phyloP scores from a whole-genome alignment of 2,329 filamentous ascomycete species.

The Alternaria metachromatica region DNA sequence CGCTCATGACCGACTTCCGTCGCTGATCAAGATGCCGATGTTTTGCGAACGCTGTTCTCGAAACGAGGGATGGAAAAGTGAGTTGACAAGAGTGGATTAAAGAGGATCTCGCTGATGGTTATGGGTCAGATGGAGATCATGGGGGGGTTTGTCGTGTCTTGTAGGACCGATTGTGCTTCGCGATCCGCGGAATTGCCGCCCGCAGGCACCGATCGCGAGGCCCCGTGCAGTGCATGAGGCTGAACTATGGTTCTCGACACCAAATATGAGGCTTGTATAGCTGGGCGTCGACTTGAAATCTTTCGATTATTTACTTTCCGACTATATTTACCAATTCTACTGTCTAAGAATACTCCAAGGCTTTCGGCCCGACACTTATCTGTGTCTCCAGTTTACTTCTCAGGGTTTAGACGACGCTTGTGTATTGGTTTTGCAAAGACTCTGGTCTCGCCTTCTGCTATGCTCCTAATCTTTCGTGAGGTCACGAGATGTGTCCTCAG shows the following conservation, averaged over 20 bases:
- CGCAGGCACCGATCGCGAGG: not conserved
- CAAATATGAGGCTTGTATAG: not conserved
- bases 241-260: not conserved
- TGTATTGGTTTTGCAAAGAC: not conserved
- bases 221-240: not conserved
- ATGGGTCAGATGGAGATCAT: not conserved
- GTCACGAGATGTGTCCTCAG: not conserved
- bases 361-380: not conserved
- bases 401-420: not conserved
- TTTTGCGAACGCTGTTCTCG: not conserved
- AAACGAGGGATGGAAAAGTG: not conserved
- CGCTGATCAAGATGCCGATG: not conserved
- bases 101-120: not conserved
- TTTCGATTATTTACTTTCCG: not conserved
- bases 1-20: constrained; percentile 1
- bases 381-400: not conserved
- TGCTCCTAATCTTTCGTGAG: not conserved
- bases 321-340: not conserved
- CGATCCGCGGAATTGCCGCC: constrained; percentile 6
- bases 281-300: not conserved
- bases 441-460: not conserved
- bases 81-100: not conserved
- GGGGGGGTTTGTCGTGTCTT: not conserved
- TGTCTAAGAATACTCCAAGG: not conserved
- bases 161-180: constrained; percentile 12